Conservation (phyloP, 345 rosid species). For the Erucastrum elatum region DNA sequence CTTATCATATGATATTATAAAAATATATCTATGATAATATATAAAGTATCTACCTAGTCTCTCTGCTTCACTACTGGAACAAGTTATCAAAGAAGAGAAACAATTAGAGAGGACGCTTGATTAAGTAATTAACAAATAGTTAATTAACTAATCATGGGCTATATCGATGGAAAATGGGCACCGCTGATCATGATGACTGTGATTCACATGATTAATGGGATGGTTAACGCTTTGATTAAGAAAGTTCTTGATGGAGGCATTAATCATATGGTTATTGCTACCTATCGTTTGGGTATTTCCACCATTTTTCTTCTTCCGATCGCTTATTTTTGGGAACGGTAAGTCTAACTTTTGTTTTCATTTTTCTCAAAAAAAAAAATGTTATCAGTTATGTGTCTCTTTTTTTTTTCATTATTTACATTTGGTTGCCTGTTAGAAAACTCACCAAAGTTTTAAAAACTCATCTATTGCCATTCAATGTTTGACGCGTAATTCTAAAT, state of each 20-base stretch:
- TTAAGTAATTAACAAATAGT: slow-evolving; percentile 3
- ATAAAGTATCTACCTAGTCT: slow-evolving; percentile 16
- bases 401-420: neutral
- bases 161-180: slow-evolving; percentile 42
- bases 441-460: neutral
- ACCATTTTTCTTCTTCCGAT: slow-evolving; percentile 54
- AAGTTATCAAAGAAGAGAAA: neutral
- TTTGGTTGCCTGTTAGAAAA: neutral
- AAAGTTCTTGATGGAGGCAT: slow-evolving; percentile 58
- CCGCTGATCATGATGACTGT: slow-evolving; percentile 44
- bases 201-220: slow-evolving; percentile 38
- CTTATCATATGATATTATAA: neutral
- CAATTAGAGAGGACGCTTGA: neutral
- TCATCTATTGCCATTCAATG: neutral
- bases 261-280: slow-evolving; percentile 54
- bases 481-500: too few species aligned
- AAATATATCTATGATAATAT: neutral
- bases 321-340: slow-evolving; percentile 63
- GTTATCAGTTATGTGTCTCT: too few species aligned
- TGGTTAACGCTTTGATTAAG: slow-evolving; percentile 62
- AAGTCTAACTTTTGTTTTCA: neutral
- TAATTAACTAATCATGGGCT: slow-evolving; percentile 30
- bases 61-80: slow-evolving; percentile 21
- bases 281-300: slow-evolving; percentile 59
- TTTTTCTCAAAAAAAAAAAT: too few species aligned